Base-by-base conservation (phyloP, 306 rosid genomes). In the Lotus japonicus region DNA sequence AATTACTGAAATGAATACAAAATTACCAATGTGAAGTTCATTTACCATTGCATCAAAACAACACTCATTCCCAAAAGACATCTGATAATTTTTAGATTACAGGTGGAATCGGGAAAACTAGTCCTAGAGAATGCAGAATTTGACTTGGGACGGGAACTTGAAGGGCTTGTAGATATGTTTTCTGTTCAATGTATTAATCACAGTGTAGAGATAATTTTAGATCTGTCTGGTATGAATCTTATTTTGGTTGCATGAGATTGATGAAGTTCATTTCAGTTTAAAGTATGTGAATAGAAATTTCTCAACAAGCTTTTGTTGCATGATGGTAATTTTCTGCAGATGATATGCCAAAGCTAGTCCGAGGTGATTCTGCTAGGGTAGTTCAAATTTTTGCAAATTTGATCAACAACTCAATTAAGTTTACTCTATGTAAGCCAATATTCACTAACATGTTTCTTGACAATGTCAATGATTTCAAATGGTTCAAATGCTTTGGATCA, bases 61-160 rank as follows among this genome's bases (percentile, higher is more conserved):
- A 48, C 50, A 11, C 43, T 73, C 62, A 16, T 66, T 69, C 75
- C 28, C 28, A 48, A 55, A 73, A 36, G 11, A 43, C 11, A 45
- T 66, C 75, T 70, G 59, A 73, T 65, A 52, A 16, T 26, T 46
- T 14, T 38, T 64, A 31, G 63, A 56, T 61, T 49, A 28, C 70
- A 94, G 99, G 99, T 94, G 83, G 99, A 94, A 83, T 94, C 99
- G 11, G 99, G 99, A 81, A 94, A 94, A 73, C 71, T 94, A 56
- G 90, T 90, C 66, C 79, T 94, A 78, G 99, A 94, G 84, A 96
- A 90, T 71, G 87, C 96, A 1, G 99, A 94, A 61, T 94, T 94
- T 74, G 95, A 94, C 65, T 76, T 94, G 76, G 96, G 92, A 69
- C 76, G 95, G 71, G 99, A 94, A 73, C 99, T 94, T 42, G 99